Evolutionary conservation across 371 early-diverging fungal species (phyloP).

Genomic region (Mucor velutinosus): DNA sequence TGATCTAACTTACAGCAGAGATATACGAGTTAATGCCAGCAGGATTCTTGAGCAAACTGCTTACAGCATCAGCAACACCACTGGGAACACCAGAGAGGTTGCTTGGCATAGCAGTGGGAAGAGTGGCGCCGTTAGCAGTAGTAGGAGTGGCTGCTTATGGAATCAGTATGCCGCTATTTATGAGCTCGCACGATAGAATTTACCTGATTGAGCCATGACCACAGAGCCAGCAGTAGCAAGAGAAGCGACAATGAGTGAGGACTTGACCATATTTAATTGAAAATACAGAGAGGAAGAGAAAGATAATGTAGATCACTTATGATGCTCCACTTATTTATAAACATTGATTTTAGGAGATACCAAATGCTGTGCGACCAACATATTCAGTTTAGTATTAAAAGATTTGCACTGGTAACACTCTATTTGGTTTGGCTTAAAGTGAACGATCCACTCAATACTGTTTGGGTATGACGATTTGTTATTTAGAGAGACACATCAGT

Average conservation of each 20-base stretch:
- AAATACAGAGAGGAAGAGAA: background rate
- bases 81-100: constrained; percentile 2
- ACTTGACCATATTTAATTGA: constrained; percentile 18
- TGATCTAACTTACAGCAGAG: background rate
- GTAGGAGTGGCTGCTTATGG: background rate
- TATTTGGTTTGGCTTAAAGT: background rate
- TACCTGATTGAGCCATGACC: constrained; percentile 6
- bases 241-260: constrained; percentile 6
- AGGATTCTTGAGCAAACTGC: constrained; percentile 12
- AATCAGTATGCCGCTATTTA: background rate
- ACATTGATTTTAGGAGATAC: background rate
- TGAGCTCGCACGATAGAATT: background rate
- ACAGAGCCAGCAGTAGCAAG: background rate
- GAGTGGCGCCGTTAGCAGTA: background rate
- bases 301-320: background rate
- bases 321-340: background rate
- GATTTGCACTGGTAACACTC: background rate
- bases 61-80: background rate
- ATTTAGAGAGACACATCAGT: background rate
- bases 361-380: background rate
- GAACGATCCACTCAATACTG: background rate
- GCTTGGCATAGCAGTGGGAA: constrained; percentile 1
- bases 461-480: background rate
- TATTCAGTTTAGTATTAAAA: background rate
- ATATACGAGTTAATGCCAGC: constrained; percentile 9